phyloP scores from a whole-genome alignment of 192 early-diverging fungal species.

The Endogone sp. region DNA sequence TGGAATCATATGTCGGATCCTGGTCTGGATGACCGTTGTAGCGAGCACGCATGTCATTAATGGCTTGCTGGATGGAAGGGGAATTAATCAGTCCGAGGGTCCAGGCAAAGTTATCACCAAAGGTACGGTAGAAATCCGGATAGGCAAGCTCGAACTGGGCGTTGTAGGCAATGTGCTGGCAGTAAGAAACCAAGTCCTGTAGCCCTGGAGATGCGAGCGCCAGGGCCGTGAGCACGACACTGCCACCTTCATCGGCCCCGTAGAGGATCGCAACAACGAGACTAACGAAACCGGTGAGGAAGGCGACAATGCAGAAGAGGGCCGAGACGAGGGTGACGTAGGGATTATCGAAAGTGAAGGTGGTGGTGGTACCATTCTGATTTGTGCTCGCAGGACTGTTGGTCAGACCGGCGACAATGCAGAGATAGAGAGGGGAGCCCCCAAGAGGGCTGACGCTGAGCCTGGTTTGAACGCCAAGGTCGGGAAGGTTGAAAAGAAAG shows the following conservation, averaged over 20 bases:
- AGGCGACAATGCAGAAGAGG: not conserved
- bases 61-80: constrained; percentile 1
- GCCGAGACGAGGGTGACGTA: not conserved
- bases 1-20: no score
- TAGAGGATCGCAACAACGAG: constrained; percentile 2
- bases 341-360: constrained; percentile 1
- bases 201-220: not conserved
- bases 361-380: no score
- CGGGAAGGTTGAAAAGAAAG: constrained; percentile 9
- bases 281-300: not conserved
- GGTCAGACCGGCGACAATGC: constrained; percentile 3
- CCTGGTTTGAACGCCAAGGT: constrained; percentile 6
- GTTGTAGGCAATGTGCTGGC: constrained; percentile 5
- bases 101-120: constrained; percentile 10
- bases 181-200: constrained; percentile 3
- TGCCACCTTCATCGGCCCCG: not conserved
- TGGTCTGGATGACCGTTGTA: not conserved
- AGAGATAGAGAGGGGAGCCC: not conserved
- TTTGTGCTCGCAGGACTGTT: not conserved
- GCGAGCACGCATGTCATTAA: not conserved
- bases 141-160: constrained; percentile 5
- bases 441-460: not conserved
- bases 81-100: constrained; percentile 3
- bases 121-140: constrained; percentile 6
- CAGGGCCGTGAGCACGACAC: not conserved